Evolutionary conservation across 169 alveolate genomes (phyloP).

Genomic region (Plasmodium adleri): DNA sequence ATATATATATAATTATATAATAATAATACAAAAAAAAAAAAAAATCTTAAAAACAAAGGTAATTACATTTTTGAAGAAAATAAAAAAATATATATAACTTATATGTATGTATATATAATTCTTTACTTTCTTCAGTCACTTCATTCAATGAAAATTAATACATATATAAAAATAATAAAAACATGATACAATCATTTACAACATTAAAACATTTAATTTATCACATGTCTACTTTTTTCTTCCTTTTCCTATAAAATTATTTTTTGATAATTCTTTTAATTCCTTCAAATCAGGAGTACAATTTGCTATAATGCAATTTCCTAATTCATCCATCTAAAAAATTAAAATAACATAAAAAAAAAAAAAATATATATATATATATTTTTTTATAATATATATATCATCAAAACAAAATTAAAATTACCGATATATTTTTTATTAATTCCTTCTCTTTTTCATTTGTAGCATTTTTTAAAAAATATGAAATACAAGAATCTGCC

Average conservation of each 20-base stretch:
- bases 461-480: constrained; percentile 39
- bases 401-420: background rate
- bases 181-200: too few species aligned
- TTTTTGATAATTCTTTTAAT: constrained; percentile 17
- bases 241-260: constrained; percentile 17
- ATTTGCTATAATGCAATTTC: constrained; percentile 63
- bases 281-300: constrained; percentile 32
- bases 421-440: constrained; percentile 62
- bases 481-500: constrained; percentile 75
- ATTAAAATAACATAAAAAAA: background rate
- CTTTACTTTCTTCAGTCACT: too few species aligned
- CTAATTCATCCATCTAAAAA: constrained; percentile 60
- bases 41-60: too few species aligned
- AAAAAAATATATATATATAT: constrained; percentile 4
- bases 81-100: too few species aligned
- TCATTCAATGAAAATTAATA: too few species aligned
- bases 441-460: constrained; percentile 50
- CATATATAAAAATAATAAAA: too few species aligned
- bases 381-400: background rate
- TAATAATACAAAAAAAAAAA: too few species aligned
- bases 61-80: too few species aligned
- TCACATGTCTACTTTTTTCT: constrained; percentile 9
- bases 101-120: too few species aligned
- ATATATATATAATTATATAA: too few species aligned
- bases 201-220: too few species aligned